Percentiles rank a stretch among this genome's conserved stretches.
phyloP scores from a whole-genome alignment of 164 flowering plant genomes.

The Tetracentron sinense region DNA sequence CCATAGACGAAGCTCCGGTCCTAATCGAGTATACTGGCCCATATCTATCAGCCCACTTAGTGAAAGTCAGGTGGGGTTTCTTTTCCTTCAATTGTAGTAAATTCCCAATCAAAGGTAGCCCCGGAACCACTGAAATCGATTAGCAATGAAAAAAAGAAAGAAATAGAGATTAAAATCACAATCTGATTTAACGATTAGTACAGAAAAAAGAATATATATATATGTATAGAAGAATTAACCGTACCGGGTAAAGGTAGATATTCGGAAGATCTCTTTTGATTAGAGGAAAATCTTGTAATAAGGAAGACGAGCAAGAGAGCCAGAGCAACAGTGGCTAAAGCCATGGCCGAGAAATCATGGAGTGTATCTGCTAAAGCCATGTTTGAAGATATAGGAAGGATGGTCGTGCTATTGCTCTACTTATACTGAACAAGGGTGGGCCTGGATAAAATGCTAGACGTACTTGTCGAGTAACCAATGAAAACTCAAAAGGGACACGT shows the following conservation, averaged over 20 bases:
- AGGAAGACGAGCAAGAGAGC: slow-evolving; percentile 13
- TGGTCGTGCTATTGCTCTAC: too few species aligned
- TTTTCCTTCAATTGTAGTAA: slow-evolving; percentile 69
- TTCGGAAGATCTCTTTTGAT: neutral
- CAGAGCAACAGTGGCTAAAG: slow-evolving; percentile 21
- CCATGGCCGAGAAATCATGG: slow-evolving; percentile 14
- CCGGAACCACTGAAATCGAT: slow-evolving; percentile 51
- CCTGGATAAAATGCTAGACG: too few species aligned
- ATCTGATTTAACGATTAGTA: neutral
- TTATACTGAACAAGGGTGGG: too few species aligned
- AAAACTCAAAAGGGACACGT: too few species aligned
- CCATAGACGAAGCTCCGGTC: slow-evolving; percentile 59
- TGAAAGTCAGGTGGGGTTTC: slow-evolving; percentile 73
- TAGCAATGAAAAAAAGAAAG: slow-evolving; percentile 8
- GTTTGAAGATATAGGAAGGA: too few species aligned
- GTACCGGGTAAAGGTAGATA: slow-evolving; percentile 37
- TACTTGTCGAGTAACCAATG: too few species aligned
- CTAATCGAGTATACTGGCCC: slow-evolving; percentile 77
- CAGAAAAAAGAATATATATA: neutral
- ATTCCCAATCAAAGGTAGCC: slow-evolving; percentile 74
- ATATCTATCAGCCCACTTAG: slow-evolving; percentile 60
- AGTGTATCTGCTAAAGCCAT: slow-evolving; percentile 4
- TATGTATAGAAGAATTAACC: neutral
- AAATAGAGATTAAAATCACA: neutral
- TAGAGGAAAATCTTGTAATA: neutral